Evolutionary conservation across 1,139 yeast genomes (phyloP).

Genomic region (Yamadazyma blattariae): DNA sequence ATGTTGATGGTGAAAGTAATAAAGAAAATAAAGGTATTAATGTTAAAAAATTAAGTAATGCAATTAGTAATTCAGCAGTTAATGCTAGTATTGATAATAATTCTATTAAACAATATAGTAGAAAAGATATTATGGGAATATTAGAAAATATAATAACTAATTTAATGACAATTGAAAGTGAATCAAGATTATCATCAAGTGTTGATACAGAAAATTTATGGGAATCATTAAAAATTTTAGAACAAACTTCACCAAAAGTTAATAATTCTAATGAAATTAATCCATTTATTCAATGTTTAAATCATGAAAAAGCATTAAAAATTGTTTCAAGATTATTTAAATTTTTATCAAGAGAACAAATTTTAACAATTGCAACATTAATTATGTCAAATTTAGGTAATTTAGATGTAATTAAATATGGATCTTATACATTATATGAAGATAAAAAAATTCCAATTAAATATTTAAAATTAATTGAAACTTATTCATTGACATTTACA

Average conservation of each 20-base stretch:
- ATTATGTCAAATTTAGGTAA: slow-evolving; percentile 81
- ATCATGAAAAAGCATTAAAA: slow-evolving; percentile 86
- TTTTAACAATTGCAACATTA: slow-evolving; percentile 73
- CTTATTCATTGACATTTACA: slow-evolving; percentile 78
- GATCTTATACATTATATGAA: slow-evolving; percentile 71
- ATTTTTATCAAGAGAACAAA: slow-evolving; percentile 74
- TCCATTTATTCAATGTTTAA: slow-evolving; percentile 82
- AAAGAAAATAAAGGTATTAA: slow-evolving; percentile 16
- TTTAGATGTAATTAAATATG: slow-evolving; percentile 72
- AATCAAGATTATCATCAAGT: slow-evolving; percentile 63
- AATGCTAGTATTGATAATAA: slow-evolving; percentile 23
- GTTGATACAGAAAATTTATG: slow-evolving; percentile 63
- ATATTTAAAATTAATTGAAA: slow-evolving; percentile 65
- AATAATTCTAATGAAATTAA: slow-evolving; percentile 50
- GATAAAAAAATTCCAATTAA: slow-evolving; percentile 51
- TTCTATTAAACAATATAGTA: slow-evolving; percentile 31
- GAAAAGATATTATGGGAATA: slow-evolving; percentile 47
- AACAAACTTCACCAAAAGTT: slow-evolving; percentile 45
- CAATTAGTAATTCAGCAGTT: slow-evolving; percentile 14
- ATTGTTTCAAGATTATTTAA: slow-evolving; percentile 86
- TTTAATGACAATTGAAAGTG: slow-evolving; percentile 78
- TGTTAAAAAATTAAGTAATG: slow-evolving; percentile 18
- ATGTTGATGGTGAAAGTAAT: slow-evolving; percentile 20
- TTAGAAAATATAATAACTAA: slow-evolving; percentile 80
- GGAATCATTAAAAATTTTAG: slow-evolving; percentile 72